Percentiles rank a stretch among this genome's conserved stretches.
phyloP scores from a whole-genome alignment of 176 grass and related monocot species.

The Tuctoria greenei region DNA sequence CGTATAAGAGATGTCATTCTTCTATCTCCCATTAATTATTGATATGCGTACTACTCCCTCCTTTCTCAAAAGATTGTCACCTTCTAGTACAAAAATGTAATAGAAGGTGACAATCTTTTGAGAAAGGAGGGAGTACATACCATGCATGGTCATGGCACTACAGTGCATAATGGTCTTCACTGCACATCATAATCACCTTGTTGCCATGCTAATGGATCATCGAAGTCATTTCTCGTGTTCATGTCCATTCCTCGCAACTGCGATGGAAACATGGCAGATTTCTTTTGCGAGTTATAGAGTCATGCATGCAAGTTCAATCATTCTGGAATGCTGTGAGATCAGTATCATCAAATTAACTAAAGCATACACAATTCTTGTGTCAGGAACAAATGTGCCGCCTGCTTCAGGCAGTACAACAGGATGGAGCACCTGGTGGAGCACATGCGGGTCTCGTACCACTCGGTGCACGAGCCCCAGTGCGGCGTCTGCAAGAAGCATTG shows the following conservation, averaged over 20 bases:
- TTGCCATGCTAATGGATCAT: too few relatives aligned
- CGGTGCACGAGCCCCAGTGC: slow-evolving; percentile 77
- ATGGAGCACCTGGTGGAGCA: slow-evolving; percentile 94
- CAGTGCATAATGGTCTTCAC: too few relatives aligned
- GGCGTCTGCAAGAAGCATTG: slow-evolving; percentile 83
- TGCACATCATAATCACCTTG: too few relatives aligned
- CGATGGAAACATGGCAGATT: background rate
- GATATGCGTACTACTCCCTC: background rate
- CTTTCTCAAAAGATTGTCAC: too few relatives aligned
- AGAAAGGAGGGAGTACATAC: too few relatives aligned
- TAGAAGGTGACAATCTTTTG: too few relatives aligned
- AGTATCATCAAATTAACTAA: slow-evolving; percentile 14
- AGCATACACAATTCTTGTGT: background rate
- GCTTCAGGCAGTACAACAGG: slow-evolving; percentile 86
- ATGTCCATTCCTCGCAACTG: background rate
- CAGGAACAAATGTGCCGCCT: slow-evolving; percentile 94
- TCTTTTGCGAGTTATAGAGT: background rate
- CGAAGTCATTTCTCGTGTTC: background rate
- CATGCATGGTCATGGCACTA: background rate
- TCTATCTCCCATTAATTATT: slow-evolving; percentile 1
- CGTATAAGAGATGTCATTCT: slow-evolving; percentile 30
- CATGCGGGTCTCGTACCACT: slow-evolving; percentile 84
- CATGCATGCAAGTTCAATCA: background rate
- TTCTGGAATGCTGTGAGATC: background rate
- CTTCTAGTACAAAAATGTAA: too few relatives aligned